Base-by-base conservation (phyloP, 176 grass and related monocot genomes). In the Echinochloa phyllopogon region DNA sequence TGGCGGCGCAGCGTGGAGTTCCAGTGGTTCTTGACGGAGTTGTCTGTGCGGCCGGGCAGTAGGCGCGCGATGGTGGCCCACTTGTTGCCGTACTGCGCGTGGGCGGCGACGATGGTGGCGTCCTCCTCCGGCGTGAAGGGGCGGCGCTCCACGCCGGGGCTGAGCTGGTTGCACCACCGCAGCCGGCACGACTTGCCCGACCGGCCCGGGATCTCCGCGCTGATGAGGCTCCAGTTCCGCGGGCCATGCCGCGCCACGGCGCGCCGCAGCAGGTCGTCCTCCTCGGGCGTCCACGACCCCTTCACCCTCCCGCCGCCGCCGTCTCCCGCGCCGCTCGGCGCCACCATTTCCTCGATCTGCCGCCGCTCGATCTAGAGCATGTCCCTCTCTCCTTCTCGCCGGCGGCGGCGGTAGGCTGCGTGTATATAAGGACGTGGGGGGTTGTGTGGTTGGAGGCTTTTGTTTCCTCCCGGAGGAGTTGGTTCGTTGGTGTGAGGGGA, bases 1-100 rank as follows among this genome's bases (percentile, higher is more conserved):
- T 80, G 72, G 4, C 89, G 77, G 0, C 91, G 88, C 13, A 98
- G 95, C 38, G 95, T 91, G 67, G 93, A 98, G 78, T 98, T 98
- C 93, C 95, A 98, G 89, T 95, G 95, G 76, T 98, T 98, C 89
- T 98, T 98, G 89, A 98, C 90, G 53, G 95, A 87, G 87, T 98
- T 98, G 80, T 98, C 95, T 25, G 95, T 95, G 87, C 95, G 95
- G 6, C 95, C 95, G 4, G 75, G 65, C 25, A 98, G 91, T 8
- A 92, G 67, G 12, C 91, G 83, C 9, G 95, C 95, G 88, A 98
- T 98, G 64, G 92, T 95, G 44, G 95, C 95, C 95, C 95, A 98
- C 66, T 86, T 86, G 95, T 98, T 98, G 58, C 95, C 95, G 74
- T 84, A 82, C 63, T 74, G 49, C 13, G 60, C 67, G 88, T 98